Percentiles rank a stretch among this genome's conserved stretches.
Evolutionary conservation across 1,284 basidiomycete genomes (phyloP).

Genomic region (Coriolopsis trogii): DNA sequence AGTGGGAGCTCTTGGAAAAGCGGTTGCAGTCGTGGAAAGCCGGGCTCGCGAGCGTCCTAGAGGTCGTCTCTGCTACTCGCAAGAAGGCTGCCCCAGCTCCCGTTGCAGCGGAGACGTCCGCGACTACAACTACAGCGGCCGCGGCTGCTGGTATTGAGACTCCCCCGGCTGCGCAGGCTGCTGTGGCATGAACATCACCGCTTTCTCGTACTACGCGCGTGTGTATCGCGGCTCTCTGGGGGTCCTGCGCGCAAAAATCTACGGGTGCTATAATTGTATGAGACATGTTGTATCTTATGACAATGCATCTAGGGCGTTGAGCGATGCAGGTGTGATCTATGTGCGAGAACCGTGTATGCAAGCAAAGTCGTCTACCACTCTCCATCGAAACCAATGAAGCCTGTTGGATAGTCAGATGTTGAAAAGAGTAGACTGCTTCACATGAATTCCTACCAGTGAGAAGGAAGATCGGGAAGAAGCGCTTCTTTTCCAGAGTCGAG

Average conservation of each 20-base stretch:
- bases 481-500: slow-evolving; percentile 77
- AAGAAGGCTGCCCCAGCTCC: slow-evolving; percentile 38
- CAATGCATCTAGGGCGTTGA: slow-evolving; percentile 13
- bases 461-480: slow-evolving; percentile 78
- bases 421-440: background rate
- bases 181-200: slow-evolving; percentile 20
- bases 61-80: slow-evolving; percentile 65
- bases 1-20: slow-evolving; percentile 86
- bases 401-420: slow-evolving; percentile 36
- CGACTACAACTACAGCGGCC: no score
- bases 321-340: background rate
- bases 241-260: slow-evolving; percentile 5
- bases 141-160: background rate
- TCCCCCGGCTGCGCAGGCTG: slow-evolving; percentile 23
- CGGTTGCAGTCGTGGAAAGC: slow-evolving; percentile 82
- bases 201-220: background rate
- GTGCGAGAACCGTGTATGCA: no score
- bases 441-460: slow-evolving; percentile 57
- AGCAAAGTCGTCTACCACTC: slow-evolving; percentile 80
- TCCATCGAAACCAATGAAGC: slow-evolving; percentile 83
- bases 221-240: background rate
- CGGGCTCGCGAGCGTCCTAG: slow-evolving; percentile 67
- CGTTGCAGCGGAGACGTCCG: slow-evolving; percentile 2
- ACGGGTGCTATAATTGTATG: slow-evolving; percentile 16
- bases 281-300: slow-evolving; percentile 22